Conservation (phyloP, 169 alveolate species). For the Cryptosporidium sp. region DNA sequence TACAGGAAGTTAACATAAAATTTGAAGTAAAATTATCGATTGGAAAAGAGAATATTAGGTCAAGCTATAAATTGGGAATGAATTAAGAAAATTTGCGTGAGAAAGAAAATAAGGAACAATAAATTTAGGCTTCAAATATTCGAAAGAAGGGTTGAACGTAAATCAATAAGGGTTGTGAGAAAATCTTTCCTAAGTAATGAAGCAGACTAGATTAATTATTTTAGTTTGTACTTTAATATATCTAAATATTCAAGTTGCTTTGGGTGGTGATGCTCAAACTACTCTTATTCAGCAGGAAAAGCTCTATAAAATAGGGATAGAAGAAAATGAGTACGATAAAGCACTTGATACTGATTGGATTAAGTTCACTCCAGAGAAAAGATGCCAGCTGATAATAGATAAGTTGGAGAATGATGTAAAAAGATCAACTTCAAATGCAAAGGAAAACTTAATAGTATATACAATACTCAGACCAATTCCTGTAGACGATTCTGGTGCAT, state of each 20-base stretch:
- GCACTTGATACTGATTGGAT: slow-evolving; percentile 2
- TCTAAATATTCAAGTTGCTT: not conserved
- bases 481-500: slow-evolving; percentile 57
- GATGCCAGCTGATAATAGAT: slow-evolving; percentile 47
- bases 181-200: slow-evolving; percentile 22
- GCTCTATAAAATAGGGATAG: not conserved
- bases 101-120: not conserved
- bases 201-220: not conserved
- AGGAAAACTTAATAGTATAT: slow-evolving; percentile 17
- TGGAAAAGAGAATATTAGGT: not conserved
- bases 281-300: slow-evolving; percentile 25
- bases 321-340: slow-evolving; percentile 41
- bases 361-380: slow-evolving; percentile 29
- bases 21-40: not conserved
- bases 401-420: slow-evolving; percentile 37
- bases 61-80: not conserved
- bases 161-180: not conserved
- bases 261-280: not conserved
- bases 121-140: not conserved
- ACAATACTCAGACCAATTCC: slow-evolving; percentile 65
- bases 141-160: not conserved
- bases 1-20: not conserved
- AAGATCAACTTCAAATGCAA: not conserved
- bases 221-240: not conserved
- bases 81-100: not conserved